These are phyloP conservation scores for Termitomyces sp. DNA, from an alignment of 768 basidiomycete species.

Conservation along the genomic window DNA sequence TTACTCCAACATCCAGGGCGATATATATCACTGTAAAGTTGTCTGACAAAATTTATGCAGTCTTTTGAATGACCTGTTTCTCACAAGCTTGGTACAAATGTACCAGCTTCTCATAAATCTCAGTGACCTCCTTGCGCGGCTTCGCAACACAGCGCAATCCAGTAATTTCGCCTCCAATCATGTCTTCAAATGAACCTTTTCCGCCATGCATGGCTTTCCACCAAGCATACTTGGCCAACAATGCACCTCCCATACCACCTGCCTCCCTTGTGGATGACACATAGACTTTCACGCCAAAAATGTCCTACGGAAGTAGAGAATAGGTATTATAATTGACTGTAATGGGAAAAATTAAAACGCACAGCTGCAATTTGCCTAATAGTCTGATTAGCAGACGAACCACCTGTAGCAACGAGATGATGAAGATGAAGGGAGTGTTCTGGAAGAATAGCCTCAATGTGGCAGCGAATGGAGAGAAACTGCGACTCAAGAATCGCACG, in stretches of 20 bases:
- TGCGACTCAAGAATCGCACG: constrained; percentile 83
- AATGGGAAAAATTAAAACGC: constrained; percentile 11
- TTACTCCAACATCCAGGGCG: neutral
- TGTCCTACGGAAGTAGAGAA: constrained; percentile 33
- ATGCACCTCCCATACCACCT: constrained; percentile 65
- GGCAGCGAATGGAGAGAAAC: constrained; percentile 72
- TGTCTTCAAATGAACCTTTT: constrained; percentile 56
- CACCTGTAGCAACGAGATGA: constrained; percentile 73
- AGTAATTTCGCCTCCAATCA: constrained; percentile 45
- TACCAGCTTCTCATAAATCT: constrained; percentile 51
- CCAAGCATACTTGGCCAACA: constrained; percentile 68
- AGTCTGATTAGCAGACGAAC: constrained; percentile 65
- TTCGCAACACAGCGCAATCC: constrained; percentile 58
- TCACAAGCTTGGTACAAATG: constrained; percentile 53
- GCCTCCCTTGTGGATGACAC: constrained; percentile 63
- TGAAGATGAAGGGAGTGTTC: constrained; percentile 47
- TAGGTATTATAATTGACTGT: neutral
- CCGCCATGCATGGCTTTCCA: constrained; percentile 44
- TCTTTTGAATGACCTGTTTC: constrained; percentile 32
- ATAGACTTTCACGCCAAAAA: constrained; percentile 74
- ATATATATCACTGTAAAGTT: neutral
- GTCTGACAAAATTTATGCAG: neutral
- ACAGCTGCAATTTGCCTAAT: constrained; percentile 70
- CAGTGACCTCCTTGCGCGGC: constrained; percentile 37
- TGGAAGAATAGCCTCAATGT: constrained; percentile 65